A percentile compares a stretch with the other conserved stretches of the same genome.
phyloP scores from a whole-genome alignment of 2,329 filamentous ascomycete species.

The Nigrograna mackinnonii region DNA sequence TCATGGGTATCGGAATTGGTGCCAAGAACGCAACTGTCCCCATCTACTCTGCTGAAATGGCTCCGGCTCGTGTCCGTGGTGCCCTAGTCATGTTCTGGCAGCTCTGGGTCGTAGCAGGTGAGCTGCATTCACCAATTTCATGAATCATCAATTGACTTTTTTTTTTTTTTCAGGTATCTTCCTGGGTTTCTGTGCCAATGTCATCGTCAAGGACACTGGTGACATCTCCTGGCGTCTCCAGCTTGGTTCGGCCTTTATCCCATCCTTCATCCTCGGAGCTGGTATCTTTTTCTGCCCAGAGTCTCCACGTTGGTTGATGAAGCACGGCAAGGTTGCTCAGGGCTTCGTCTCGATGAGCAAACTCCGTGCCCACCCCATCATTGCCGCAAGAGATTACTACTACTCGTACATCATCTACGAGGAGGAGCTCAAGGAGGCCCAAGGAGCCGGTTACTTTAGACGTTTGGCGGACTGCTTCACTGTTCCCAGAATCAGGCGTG shows the following conservation, averaged over 20 bases:
- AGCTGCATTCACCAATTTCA: conserved; percentile 11
- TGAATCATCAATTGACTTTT: too few relatives aligned
- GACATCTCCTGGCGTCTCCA: conserved; percentile 40
- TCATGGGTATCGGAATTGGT: conserved; percentile 40
- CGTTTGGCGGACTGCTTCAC: conserved; percentile 55
- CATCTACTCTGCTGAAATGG: conserved; percentile 40
- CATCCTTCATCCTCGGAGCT: conserved; percentile 37
- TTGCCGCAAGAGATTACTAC: conserved; percentile 41
- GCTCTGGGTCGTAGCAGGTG: conserved; percentile 41
- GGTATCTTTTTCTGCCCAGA: conserved; percentile 44
- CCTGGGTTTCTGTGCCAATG: conserved; percentile 53
- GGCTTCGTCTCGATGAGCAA: conserved; percentile 54
- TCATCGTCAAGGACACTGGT: conserved; percentile 47
- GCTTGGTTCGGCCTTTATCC: conserved; percentile 43
- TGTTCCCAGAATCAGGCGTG: conserved; percentile 39
- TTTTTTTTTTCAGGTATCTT: conserved; percentile 38
- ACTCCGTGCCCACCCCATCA: conserved; percentile 42
- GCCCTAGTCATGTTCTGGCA: conserved; percentile 45
- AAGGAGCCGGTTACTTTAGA: conserved; percentile 37
- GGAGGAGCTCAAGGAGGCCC: conserved; percentile 37
- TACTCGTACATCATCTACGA: conserved; percentile 39
- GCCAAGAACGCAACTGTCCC: conserved; percentile 38
- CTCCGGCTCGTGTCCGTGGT: conserved; percentile 36
- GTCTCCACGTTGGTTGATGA: conserved; percentile 45
- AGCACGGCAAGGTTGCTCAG: conserved; percentile 36